These are phyloP conservation scores for Phialophora expanda DNA, from an alignment of 2,329 filamentous ascomycete genomes.

Conservation along the genomic window DNA sequence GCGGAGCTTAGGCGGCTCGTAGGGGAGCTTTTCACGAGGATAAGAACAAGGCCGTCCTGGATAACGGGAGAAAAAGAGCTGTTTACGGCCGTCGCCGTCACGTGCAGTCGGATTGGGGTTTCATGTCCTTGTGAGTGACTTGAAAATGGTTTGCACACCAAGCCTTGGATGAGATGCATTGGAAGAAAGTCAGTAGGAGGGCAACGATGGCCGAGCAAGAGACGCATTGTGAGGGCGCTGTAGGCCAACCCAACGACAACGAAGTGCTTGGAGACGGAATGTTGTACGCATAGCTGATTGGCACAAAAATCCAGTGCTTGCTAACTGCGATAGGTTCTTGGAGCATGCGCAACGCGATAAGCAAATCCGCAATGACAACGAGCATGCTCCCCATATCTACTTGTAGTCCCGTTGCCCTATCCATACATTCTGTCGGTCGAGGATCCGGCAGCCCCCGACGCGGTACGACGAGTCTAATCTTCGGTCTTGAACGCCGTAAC, in stretches of 20 bases:
- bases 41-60: not conserved
- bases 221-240: not conserved
- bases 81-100: not conserved
- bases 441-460: not conserved
- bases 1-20: not conserved
- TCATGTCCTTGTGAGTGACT: not conserved
- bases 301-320: not conserved
- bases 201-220: not conserved
- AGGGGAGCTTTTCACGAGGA: not conserved
- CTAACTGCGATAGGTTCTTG: not conserved
- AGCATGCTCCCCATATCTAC: slow-evolving; percentile 1
- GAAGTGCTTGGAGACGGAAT: not conserved
- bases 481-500: slow-evolving; percentile 48
- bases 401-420: slow-evolving; percentile 1
- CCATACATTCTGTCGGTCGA: not conserved
- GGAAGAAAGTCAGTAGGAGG: not conserved
- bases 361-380: not conserved
- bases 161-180: not conserved
- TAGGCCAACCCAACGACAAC: not conserved
- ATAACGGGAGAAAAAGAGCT: not conserved
- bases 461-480: not conserved
- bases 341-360: not conserved
- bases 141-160: not conserved
- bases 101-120: not conserved
- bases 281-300: not conserved